Evolutionary conservation across 2,329 filamentous ascomycete genomes (phyloP), one percentile per base, ranked within the genome.

Genomic region (Laburnicola sp.): DNA sequence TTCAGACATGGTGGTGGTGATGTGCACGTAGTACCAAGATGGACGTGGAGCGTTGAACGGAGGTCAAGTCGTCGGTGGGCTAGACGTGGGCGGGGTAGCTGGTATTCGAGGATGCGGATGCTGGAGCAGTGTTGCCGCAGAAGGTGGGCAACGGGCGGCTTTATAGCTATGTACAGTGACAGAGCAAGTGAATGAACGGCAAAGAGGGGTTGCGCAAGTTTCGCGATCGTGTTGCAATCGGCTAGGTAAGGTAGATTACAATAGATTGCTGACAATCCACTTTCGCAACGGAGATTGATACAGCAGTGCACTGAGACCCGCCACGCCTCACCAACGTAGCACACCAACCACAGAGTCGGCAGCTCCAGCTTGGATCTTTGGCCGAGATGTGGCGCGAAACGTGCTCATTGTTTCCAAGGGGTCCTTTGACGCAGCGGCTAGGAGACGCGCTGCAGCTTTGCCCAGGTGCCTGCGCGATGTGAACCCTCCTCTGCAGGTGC

Each of bases 1-100:
- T 65, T 87, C 85, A 53, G 71, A 63, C 88, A 92, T 91, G 66
- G 62, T 80, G 69, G 43, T 26, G 28, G 3, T 36, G 11, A 44
- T 49, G 39, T 45, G 45, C n/a, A n/a, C n/a, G n/a, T n/a, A n/a
- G n/a, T n/a, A n/a, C n/a, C n/a, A n/a, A n/a, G n/a, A n/a, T n/a
- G n/a, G n/a, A n/a, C n/a, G n/a, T n/a, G n/a, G n/a, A n/a, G n/a
- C n/a, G n/a, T n/a, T n/a, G n/a, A n/a, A n/a, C n/a, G n/a, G n/a
- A n/a, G n/a, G n/a, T n/a, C n/a, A n/a, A n/a, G n/a, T n/a, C n/a
- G n/a, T n/a, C n/a, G n/a, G 51, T 50, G 45, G 48, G 53, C 39
- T 57, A n/a, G n/a, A n/a, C n/a, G n/a, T n/a, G n/a, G 46, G 42
- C 31, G 28, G 40, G 47, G 50, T 51, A 36, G 25, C 45, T 46